A percentile compares a stretch with the other conserved stretches of the same genome.
phyloP scores from a whole-genome alignment of 2,329 filamentous ascomycete genomes.

The Fulvia fulva region DNA sequence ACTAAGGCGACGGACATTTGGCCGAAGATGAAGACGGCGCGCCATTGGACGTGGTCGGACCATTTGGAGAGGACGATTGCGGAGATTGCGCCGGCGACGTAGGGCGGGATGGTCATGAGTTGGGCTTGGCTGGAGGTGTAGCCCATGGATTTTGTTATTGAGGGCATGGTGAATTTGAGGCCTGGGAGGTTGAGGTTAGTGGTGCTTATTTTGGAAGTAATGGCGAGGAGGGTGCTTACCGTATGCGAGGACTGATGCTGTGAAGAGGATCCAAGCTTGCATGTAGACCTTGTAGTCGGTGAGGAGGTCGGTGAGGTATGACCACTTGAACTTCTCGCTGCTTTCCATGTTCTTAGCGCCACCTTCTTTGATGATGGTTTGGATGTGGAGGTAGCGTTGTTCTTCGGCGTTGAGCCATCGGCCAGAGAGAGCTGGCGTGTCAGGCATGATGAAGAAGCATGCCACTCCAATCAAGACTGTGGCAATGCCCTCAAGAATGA shows the following conservation, averaged over 20 bases:
- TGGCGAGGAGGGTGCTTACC: slow-evolving; percentile 19
- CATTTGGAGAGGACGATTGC: slow-evolving; percentile 44
- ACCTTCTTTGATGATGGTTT: slow-evolving; percentile 21
- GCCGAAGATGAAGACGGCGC: slow-evolving; percentile 56
- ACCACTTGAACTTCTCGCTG: slow-evolving; percentile 25
- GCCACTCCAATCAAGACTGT: slow-evolving; percentile 52
- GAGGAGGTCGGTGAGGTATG: slow-evolving; percentile 20
- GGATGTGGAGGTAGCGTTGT: slow-evolving; percentile 16
- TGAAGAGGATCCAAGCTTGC: slow-evolving; percentile 23
- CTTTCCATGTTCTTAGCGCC: slow-evolving; percentile 15
- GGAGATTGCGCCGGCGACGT: slow-evolving; percentile 31
- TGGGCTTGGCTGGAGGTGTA: slow-evolving; percentile 21
- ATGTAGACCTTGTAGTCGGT: slow-evolving; percentile 25
- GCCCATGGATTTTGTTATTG: slow-evolving; percentile 17
- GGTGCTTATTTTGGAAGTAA: neutral
- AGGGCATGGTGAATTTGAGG: slow-evolving; percentile 20
- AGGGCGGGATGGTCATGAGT: slow-evolving; percentile 29
- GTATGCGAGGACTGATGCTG: slow-evolving; percentile 19
- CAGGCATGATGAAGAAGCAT: slow-evolving; percentile 56
- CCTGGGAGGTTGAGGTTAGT: neutral
- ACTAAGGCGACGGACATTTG: slow-evolving; percentile 18
- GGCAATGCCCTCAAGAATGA: slow-evolving; percentile 55
- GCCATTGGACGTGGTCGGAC: slow-evolving; percentile 54
- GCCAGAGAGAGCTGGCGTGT: slow-evolving; percentile 27
- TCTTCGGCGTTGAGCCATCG: slow-evolving; percentile 29